Evolutionary conservation across 805 yeast species (phyloP).

Genomic region (Metahyphopichia silvanorum): DNA sequence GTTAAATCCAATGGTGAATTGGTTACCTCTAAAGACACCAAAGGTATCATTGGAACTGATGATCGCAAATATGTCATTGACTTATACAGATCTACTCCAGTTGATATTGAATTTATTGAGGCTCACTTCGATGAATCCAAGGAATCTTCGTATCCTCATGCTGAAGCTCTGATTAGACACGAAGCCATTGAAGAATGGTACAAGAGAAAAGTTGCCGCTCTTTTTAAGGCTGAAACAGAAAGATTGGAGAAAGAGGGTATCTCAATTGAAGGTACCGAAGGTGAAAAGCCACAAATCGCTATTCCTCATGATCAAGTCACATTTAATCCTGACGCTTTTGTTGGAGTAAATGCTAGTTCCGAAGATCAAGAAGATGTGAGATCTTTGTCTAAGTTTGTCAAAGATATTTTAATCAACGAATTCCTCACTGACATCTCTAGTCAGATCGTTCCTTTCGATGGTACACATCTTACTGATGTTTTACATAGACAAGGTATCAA

Average conservation of each 20-base stretch:
- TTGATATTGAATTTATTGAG: conserved; percentile 76
- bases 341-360: conserved; percentile 36
- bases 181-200: conserved; percentile 94
- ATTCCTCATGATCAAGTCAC: conserved; percentile 53
- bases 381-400: conserved; percentile 64
- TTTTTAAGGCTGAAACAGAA: conserved; percentile 49
- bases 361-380: conserved; percentile 65
- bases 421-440: conserved; percentile 54
- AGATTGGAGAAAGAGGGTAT: conserved; percentile 37
- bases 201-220: conserved; percentile 58
- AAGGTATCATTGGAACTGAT: conserved; percentile 84
- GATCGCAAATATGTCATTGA: conserved; percentile 83
- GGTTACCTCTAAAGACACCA: conserved; percentile 71
- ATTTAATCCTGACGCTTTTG: conserved; percentile 79
- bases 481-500: conserved; percentile 85
- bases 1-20: conserved; percentile 42
- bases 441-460: conserved; percentile 74
- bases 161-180: conserved; percentile 71
- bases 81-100: conserved; percentile 77
- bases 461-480: conserved; percentile 62
- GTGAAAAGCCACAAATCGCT: conserved; percentile 47
- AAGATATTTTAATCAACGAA: conserved; percentile 56
- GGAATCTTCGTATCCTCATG: conserved; percentile 71
- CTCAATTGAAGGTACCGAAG: conserved; percentile 24
- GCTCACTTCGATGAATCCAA: conserved; percentile 34